These are phyloP conservation scores for Penicillium polonicum DNA, from an alignment of 2,329 filamentous ascomycete species.

Conservation along the genomic window DNA sequence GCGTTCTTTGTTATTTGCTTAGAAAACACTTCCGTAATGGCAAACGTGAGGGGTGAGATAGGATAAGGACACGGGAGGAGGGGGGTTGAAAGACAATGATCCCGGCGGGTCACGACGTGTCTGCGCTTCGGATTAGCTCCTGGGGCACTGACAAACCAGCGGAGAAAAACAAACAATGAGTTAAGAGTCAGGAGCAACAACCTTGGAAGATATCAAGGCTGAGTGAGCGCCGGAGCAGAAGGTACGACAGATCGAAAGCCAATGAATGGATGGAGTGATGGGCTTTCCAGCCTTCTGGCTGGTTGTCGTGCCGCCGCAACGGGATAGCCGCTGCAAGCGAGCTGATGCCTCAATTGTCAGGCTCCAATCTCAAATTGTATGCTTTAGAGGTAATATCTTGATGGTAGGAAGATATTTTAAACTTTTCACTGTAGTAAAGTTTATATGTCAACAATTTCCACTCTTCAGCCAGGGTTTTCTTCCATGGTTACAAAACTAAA, in stretches of 20 bases:
- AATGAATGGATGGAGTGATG: conserved; percentile 33
- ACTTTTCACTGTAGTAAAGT: no score
- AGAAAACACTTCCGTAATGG: conserved; percentile 2
- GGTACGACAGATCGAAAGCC: conserved; percentile 19
- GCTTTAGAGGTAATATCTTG: not conserved
- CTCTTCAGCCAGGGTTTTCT: not conserved
- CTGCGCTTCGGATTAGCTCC: conserved; percentile 15
- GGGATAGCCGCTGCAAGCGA: conserved; percentile 44
- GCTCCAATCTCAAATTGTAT: conserved; percentile 1
- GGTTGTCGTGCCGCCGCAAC: conserved; percentile 41
- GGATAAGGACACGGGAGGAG: conserved; percentile 22
- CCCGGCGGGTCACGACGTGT: conserved; percentile 24
- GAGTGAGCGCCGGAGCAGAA: conserved; percentile 14
- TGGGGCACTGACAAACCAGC: conserved; percentile 10
- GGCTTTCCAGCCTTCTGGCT: conserved; percentile 39
- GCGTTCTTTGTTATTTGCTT: conserved; percentile 15
- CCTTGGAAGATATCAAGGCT: conserved; percentile 8
- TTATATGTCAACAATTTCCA: not conserved
- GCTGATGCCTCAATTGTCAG: conserved; percentile 23
- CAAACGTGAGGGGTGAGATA: conserved; percentile 19
- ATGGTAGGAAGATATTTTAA: not conserved
- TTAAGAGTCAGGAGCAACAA: conserved; percentile 10
- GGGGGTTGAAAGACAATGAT: conserved; percentile 25
- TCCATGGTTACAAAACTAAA: not conserved
- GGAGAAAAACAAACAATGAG: conserved; percentile 8